Evolutionary conservation across 768 basidiomycete species (phyloP), one percentile per base, ranked within the genome.

Genomic region (Russula foetens): DNA sequence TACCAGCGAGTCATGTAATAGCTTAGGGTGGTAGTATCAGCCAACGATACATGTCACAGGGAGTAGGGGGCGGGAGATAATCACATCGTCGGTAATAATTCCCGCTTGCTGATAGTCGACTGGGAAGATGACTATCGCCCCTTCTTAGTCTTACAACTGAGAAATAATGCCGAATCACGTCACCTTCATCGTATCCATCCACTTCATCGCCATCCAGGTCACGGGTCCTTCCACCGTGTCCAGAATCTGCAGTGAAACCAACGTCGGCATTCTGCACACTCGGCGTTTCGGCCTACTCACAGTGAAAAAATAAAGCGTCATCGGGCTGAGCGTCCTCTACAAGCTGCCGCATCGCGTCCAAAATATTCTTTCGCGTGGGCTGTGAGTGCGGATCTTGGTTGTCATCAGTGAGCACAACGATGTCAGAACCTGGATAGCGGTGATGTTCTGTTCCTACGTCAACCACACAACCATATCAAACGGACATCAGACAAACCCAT

Each of bases 341-440:
- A n/a, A 99, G 84, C 95, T 94, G 98, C 60, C 84, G 79, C 91
- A 96, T 95, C 5, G 88, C 93, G 47, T 79, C 73, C 44, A 90
- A 80, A 41, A 99, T 95, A 70, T 98, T 98, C 26, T 79, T 79
- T 58, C 75, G 76, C 0, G 95, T 98, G 0, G 96, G 96, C 28
- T 74, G 73, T 68, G 81, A 79, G 47, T 84, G 79, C 11, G 80
- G 78, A 67, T 89, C 77, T 0, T 67, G 67, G 0, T 85, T 72
- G 67, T 93, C 84, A 67, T 99, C 96, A 0, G 86, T 88, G 31
- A 99, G 80, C 63, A 87, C 77, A 23, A 96, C 90, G 53, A 98
- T 92, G 70, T 98, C 91, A 23, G 89, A 85, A 23, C 47, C 31
- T n/a, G 67, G 60, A 53, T 69, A 73, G 1, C 63, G 55, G 21